phyloP scores from a whole-genome alignment of 2,329 filamentous ascomycete genomes.

The Penicillium sp. region DNA sequence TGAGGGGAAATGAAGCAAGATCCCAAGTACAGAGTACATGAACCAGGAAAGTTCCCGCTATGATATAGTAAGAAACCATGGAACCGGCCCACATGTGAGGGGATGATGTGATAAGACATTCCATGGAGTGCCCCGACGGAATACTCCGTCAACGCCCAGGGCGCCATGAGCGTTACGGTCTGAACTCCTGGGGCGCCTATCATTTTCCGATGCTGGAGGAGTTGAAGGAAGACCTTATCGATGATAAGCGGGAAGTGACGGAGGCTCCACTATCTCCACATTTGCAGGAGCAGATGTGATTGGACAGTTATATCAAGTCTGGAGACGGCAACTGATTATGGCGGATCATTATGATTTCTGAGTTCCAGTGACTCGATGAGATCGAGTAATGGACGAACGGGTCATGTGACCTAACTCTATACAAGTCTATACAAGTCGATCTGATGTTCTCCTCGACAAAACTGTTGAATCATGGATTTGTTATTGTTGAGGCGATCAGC shows the following conservation, averaged over 20 bases:
- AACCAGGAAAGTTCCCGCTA: conserved; percentile 3
- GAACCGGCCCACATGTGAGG: conserved; percentile 5
- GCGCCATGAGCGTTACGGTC: conserved; percentile 7
- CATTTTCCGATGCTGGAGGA: conserved; percentile 17
- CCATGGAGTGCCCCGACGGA: conserved; percentile 5
- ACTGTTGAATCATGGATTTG: no score
- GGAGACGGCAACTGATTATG: neutral
- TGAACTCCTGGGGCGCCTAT: conserved; percentile 14
- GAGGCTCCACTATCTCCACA: conserved; percentile 21
- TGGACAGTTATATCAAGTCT: conserved; percentile 22
- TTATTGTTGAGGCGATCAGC: no score
- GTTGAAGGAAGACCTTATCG: conserved; percentile 26
- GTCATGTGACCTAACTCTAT: conserved; percentile 10
- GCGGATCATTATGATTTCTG: no score
- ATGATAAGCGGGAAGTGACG: conserved; percentile 12
- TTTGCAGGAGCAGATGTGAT: conserved; percentile 10
- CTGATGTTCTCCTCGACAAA: no score
- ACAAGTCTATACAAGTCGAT: no score
- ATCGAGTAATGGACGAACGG: conserved; percentile 33
- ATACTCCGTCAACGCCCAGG: conserved; percentile 5
- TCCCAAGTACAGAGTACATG: neutral
- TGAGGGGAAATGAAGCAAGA: neutral
- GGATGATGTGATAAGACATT: conserved; percentile 11
- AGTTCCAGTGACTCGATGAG: conserved; percentile 30
- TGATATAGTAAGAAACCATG: conserved; percentile 17